Evolutionary conservation across 495 filamentous ascomycete genomes (phyloP).

Genomic region (Bryoglossum gracile): DNA sequence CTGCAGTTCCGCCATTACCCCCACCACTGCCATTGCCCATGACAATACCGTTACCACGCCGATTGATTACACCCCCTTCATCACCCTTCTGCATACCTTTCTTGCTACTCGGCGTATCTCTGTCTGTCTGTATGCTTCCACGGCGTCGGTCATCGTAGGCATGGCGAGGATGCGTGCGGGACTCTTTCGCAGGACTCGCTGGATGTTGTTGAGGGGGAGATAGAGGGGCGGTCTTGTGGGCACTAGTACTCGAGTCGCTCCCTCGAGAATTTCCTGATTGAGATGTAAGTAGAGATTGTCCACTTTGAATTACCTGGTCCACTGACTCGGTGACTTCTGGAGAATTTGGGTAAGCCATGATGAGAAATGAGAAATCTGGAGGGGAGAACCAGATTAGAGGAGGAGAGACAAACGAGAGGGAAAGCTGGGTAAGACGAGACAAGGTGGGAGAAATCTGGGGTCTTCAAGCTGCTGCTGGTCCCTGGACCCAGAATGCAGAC

Average conservation of each 20-base stretch:
- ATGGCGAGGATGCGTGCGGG: too few relatives aligned
- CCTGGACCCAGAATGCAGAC: too few relatives aligned
- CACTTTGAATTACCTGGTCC: conserved; percentile 10
- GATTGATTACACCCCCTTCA: background rate
- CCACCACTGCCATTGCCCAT: background rate
- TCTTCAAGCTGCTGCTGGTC: too few relatives aligned
- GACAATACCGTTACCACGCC: background rate
- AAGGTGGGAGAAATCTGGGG: too few relatives aligned
- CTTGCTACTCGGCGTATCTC: background rate
- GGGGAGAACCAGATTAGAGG: background rate
- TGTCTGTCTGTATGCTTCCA: background rate
- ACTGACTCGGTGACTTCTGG: background rate
- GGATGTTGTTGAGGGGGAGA: background rate
- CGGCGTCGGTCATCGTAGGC: too few relatives aligned
- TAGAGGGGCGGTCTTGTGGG: conserved; percentile 2
- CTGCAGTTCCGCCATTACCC: background rate
- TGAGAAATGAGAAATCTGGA: background rate
- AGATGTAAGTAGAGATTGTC: background rate
- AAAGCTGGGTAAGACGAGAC: too few relatives aligned
- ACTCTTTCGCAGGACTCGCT: too few relatives aligned
- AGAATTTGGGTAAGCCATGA: background rate
- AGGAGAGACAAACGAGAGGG: background rate
- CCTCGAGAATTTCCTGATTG: background rate
- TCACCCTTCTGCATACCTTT: background rate
- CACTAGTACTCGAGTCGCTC: background rate